Conservation (phyloP, 176 grass and related monocot species). For the Eragrostis nindensis region DNA sequence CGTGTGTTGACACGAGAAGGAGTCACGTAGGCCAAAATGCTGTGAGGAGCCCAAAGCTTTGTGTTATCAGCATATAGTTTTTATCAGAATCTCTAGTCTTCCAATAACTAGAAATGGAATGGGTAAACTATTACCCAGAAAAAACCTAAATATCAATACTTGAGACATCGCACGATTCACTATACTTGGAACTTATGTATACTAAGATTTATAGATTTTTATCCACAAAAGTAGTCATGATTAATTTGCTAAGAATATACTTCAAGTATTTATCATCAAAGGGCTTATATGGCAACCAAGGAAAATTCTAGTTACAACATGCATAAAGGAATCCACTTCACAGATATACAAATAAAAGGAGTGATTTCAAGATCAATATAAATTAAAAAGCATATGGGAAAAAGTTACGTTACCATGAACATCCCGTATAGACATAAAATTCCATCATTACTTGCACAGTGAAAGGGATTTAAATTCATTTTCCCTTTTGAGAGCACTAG, state of each 20-base stretch:
- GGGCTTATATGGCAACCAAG: conserved; percentile 18
- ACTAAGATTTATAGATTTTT: conserved; percentile 14
- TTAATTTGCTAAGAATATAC: background rate
- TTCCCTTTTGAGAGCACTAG: conserved; percentile 60
- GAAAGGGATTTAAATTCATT: conserved; percentile 71
- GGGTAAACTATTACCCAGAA: background rate
- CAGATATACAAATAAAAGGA: conserved; percentile 11
- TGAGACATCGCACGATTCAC: background rate
- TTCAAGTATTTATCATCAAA: conserved; percentile 2
- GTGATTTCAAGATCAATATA: background rate
- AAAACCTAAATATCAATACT: background rate
- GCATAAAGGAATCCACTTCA: conserved; percentile 13
- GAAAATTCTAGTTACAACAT: background rate
- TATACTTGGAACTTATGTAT: conserved; percentile 1
- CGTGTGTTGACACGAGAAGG: too few species aligned
- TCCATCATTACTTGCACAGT: conserved; percentile 63
- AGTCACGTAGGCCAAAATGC: too few species aligned
- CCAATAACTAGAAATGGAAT: background rate
- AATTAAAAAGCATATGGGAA: conserved; percentile 8
- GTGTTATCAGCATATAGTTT: too few species aligned
- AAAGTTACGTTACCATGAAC: conserved; percentile 71
- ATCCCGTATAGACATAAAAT: conserved; percentile 76
- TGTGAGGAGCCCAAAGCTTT: too few species aligned
- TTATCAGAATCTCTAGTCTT: background rate
- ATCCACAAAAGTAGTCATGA: background rate